These are phyloP conservation scores for Arbutus unedo DNA, from an alignment of 148 eudicot genomes.

Conservation along the genomic window DNA sequence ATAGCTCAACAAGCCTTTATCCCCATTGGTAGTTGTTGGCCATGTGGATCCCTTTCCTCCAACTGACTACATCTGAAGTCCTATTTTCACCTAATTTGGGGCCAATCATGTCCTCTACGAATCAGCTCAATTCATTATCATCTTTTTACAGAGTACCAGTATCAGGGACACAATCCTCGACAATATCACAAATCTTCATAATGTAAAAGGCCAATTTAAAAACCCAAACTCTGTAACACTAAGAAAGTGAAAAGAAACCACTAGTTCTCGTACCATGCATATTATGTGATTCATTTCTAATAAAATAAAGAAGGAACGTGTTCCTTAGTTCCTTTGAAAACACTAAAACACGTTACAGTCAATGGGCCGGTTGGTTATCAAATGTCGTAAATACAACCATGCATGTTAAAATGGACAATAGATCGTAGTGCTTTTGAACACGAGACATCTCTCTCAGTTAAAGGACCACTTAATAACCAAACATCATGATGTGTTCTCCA, in stretches of 20 bases:
- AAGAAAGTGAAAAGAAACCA: not conserved
- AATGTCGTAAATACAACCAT: not conserved
- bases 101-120: not conserved
- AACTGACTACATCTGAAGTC: not conserved
- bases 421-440: not conserved
- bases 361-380: not conserved
- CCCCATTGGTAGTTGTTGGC: not conserved
- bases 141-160: too few relatives aligned
- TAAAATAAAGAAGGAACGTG: not conserved
- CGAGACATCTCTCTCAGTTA: not conserved
- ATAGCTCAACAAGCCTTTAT: not conserved
- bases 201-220: not conserved
- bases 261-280: not conserved
- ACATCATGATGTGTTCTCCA: not conserved
- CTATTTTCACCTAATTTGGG: not conserved
- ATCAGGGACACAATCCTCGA: too few relatives aligned
- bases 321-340: not conserved
- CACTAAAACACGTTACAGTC: not conserved
- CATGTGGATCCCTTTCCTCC: not conserved
- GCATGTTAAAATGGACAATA: not conserved
- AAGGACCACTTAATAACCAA: not conserved
- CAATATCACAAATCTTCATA: too few relatives aligned
- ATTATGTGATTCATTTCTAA: not conserved
- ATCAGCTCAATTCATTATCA: not conserved
- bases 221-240: not conserved